Evolutionary conservation across 371 early-diverging fungal species (phyloP), one percentile per base, ranked within the genome.

Genomic region (Haplosporangium sp.): DNA sequence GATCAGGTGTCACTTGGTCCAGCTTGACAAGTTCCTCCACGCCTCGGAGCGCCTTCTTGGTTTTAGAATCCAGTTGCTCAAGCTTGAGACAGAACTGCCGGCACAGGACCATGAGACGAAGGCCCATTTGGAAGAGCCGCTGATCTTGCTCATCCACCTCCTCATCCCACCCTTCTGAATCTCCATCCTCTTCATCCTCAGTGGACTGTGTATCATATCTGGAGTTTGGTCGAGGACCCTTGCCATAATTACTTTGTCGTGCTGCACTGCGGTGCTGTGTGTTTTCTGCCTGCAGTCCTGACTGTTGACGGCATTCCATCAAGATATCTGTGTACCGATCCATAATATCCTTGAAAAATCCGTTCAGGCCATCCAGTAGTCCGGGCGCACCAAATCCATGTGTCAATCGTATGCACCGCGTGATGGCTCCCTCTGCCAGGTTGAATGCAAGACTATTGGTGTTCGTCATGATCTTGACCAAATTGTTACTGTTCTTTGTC

Each of bases 301-400:
- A 77, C n/a, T 48, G 58, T n/a, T 57, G 79, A 6, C 79, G 67
- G 41, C 68, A 77, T 42, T 71, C 71, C n/a, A 62, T 69, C 52
- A 83, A 48, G 11, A 83, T 69, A 13, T 81, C 80, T 6, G 75
- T 67, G 48, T 85, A 82, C 29, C 82, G 82, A 43, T 70, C 74
- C 54, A 86, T 69, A 16, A 85, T 82, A 8, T 77, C 72, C 20
- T 61, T 69, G 42, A 93, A 83, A 48, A 83, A 90, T 40, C 69
- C 73, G 64, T 88, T 86, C 52, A 90, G 54, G 5, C 81, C 85
- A 7, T 84, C 83, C 21, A 88, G 62, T 59, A 88, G 67, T n/a
- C 84, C 91, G 6, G 82, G 82, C 9, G 75, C 82, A 0, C 87
- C 92, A 64, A 86, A 89, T 1, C 92, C 93, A 59, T 84, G 85